Evolutionary conservation across 164 flowering plant species (phyloP).

Genomic region (Liriodendron chinense): DNA sequence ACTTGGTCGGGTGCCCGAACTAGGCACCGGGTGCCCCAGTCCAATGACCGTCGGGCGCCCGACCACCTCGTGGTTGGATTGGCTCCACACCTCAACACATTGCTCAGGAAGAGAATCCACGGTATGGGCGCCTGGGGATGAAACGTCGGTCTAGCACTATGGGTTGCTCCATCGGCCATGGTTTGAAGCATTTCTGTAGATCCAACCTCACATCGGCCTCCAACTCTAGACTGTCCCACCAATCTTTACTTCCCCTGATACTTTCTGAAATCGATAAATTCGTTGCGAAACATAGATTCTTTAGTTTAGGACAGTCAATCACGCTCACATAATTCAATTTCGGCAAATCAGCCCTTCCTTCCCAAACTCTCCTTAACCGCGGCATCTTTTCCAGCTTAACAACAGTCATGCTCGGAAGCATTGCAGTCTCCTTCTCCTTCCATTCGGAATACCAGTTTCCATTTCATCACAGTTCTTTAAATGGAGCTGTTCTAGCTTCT

Average conservation of each 20-base stretch:
- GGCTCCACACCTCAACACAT: too few relatives aligned
- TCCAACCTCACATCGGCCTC: neutral
- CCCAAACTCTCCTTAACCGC: constrained; percentile 1
- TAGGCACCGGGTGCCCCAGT: too few relatives aligned
- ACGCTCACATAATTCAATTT: neutral
- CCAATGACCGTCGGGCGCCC: too few relatives aligned
- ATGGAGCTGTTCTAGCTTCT: constrained; percentile 5
- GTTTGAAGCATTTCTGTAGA: constrained; percentile 6
- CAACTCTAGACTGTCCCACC: constrained; percentile 3
- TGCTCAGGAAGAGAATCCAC: too few relatives aligned
- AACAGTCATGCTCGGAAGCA: neutral
- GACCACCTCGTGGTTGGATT: too few relatives aligned
- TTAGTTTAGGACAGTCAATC: constrained; percentile 3
- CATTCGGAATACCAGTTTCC: neutral
- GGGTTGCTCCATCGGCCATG: constrained; percentile 5
- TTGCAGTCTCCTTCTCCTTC: constrained; percentile 3
- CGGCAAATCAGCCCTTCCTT: constrained; percentile 1
- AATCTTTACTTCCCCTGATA: neutral
- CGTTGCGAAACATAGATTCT: neutral
- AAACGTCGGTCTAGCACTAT: neutral
- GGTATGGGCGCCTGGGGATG: neutral
- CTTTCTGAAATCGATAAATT: neutral
- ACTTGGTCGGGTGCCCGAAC: too few relatives aligned
- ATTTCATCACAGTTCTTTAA: neutral
- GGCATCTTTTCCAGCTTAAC: constrained; percentile 3